Evolutionary conservation across 2,329 filamentous ascomycete genomes (phyloP), one percentile per base, ranked within the genome.

Genomic region (Kalmusia sp.): DNA sequence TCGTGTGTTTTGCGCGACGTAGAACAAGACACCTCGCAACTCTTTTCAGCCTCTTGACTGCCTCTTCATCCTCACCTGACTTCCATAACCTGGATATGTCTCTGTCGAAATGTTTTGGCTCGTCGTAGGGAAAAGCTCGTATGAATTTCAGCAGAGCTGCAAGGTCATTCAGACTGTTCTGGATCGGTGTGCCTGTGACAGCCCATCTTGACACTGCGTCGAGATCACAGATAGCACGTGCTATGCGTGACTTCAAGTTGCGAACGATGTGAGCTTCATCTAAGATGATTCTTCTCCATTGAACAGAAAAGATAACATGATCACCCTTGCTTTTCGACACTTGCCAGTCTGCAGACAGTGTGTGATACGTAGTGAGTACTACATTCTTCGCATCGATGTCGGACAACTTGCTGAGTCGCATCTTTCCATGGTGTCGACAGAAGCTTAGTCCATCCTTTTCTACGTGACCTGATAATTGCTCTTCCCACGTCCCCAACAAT

Each of bases 231-330:
- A 62, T 45, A 8, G 54, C 56, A 9, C 45, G 49, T 33, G 53
- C 66, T 58, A 74, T 78, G 14, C 54, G 43, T 0, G 75, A 72
- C 3, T 64, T 58, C 1, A 58, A 54, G 31, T 76, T 76, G 2
- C 76, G 70, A 28, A 81, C 77, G 3, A 72, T 59, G 50, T 81
- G 79, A 3, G 77, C 79, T 64, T 86, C 84, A 9, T 82, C 79
- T 0, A 86, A 75, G 61, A 79, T 65, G 5, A 79, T 64, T 6
- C 76, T 64, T 3, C 55, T 73, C 79, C 79, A 82, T 0, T 48
- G 45, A 0, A 62, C 54, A 0, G 64, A 67, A 51, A 77, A 62
- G 15, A 63, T 41, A 6, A 55, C 22, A 15, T 41, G 43, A 11
- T 40, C 21, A 24, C 30, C 33, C 15, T 7, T 31, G 2, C 11